Conservation (phyloP, 2,329 filamentous ascomycete genomes). For the Aspergillus sp. region DNA sequence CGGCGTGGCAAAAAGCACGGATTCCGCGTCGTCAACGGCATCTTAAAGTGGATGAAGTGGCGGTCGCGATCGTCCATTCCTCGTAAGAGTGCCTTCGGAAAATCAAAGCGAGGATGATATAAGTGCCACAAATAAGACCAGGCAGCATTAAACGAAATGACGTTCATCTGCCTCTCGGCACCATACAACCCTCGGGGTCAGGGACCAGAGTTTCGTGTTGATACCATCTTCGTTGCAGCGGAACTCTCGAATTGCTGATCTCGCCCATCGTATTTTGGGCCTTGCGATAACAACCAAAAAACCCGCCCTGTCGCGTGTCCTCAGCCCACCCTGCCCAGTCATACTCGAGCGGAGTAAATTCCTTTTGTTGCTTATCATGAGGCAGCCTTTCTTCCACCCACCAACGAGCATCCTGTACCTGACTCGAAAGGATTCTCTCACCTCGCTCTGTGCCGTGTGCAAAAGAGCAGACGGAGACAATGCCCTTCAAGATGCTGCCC, state of each 20-base stretch:
- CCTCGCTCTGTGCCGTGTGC: neutral
- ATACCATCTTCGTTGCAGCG: neutral
- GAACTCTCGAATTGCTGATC: neutral
- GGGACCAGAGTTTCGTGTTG: neutral
- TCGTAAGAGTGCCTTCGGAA: neutral
- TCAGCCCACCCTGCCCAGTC: neutral
- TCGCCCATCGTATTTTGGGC: neutral
- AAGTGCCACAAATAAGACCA: slow-evolving; percentile 1
- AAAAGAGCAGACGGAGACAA: neutral
- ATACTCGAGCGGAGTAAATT: neutral
- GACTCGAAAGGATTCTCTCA: neutral
- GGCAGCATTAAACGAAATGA: neutral
- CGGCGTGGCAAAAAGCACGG: slow-evolving; percentile 10
- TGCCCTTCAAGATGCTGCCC: neutral
- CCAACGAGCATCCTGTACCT: neutral
- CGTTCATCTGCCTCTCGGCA: neutral
- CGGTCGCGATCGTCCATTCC: slow-evolving; percentile 3
- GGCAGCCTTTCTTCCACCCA: neutral
- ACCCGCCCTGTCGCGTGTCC: neutral
- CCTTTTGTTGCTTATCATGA: neutral
- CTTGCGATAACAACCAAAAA: neutral
- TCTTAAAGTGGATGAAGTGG: slow-evolving; percentile 11
- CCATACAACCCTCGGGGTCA: neutral
- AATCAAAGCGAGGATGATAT: neutral
- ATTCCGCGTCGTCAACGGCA: neutral